Evolutionary conservation across 306 rosid species (phyloP).

Genomic region (Corylus americana): DNA sequence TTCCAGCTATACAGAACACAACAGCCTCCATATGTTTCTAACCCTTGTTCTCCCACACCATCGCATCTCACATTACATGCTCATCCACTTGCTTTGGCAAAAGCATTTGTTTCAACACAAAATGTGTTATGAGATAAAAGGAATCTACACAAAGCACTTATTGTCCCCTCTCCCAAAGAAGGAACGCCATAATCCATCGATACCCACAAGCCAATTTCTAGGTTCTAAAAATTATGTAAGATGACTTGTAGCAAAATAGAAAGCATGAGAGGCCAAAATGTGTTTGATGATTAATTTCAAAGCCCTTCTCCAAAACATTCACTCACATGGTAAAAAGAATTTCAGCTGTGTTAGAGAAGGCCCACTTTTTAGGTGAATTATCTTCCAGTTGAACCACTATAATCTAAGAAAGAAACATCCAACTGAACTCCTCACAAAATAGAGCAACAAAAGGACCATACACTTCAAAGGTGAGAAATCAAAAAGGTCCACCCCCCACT

Average conservation of each 20-base stretch:
- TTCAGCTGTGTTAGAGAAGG: not conserved
- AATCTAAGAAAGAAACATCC: not conserved
- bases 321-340: not conserved
- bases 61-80: not conserved
- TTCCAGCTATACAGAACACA: not conserved
- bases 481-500: not conserved
- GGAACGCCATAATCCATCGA: not conserved
- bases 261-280: not conserved
- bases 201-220: not conserved
- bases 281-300: not conserved
- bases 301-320: not conserved
- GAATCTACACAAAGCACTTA: not conserved
- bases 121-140: not conserved
- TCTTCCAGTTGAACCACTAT: not conserved
- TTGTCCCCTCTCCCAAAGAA: not conserved
- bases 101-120: not conserved
- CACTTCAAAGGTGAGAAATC: not conserved
- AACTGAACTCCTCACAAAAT: not conserved
- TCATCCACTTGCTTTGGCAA: constrained; percentile 4
- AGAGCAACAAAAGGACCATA: not conserved
- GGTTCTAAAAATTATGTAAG: not conserved
- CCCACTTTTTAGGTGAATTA: not conserved
- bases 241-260: not conserved
- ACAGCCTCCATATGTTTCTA: not conserved
- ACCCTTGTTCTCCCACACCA: not conserved